These are phyloP conservation scores for Colletotrichum trifolii DNA, from an alignment of 2,329 filamentous ascomycete genomes.

Conservation along the genomic window DNA sequence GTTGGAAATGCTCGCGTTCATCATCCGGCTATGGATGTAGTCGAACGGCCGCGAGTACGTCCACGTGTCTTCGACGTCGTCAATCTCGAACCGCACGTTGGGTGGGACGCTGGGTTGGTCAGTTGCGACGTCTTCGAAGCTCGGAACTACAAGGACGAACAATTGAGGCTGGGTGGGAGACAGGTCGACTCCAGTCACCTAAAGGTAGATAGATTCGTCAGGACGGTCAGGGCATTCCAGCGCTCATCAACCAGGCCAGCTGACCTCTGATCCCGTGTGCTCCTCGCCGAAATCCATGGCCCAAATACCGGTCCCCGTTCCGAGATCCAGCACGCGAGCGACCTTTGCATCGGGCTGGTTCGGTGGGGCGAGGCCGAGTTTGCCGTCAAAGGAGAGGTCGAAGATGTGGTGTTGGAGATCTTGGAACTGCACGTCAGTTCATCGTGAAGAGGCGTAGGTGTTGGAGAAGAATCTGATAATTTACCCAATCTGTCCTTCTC, in stretches of 20 bases:
- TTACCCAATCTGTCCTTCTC: conserved; percentile 37
- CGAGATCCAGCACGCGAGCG: conserved; percentile 41
- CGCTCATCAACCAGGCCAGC: neutral
- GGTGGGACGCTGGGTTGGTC: conserved; percentile 48
- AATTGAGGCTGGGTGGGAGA: conserved; percentile 53
- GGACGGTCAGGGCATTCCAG: neutral
- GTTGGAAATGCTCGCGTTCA: conserved; percentile 65
- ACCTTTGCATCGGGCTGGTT: conserved; percentile 35
- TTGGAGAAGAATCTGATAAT: neutral
- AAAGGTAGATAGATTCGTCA: neutral
- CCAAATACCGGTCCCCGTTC: conserved; percentile 46
- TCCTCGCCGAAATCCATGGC: conserved; percentile 57
- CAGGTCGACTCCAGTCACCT: conserved; percentile 52
- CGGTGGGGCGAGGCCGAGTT: conserved; percentile 29
- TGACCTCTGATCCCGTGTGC: conserved; percentile 45
- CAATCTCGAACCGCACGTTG: conserved; percentile 53
- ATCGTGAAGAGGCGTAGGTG: no score
- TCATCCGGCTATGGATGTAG: conserved; percentile 67
- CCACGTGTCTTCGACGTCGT: conserved; percentile 47
- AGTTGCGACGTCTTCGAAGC: neutral
- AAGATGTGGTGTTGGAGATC: conserved; percentile 67
- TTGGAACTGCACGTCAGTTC: neutral
- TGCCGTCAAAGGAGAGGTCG: conserved; percentile 53
- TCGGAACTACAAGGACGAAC: conserved; percentile 36
- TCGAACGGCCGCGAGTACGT: conserved; percentile 58